Evolutionary conservation across 2,329 filamentous ascomycete genomes (phyloP), one percentile per base, ranked within the genome.

Genomic region (Venturia nashicola): DNA sequence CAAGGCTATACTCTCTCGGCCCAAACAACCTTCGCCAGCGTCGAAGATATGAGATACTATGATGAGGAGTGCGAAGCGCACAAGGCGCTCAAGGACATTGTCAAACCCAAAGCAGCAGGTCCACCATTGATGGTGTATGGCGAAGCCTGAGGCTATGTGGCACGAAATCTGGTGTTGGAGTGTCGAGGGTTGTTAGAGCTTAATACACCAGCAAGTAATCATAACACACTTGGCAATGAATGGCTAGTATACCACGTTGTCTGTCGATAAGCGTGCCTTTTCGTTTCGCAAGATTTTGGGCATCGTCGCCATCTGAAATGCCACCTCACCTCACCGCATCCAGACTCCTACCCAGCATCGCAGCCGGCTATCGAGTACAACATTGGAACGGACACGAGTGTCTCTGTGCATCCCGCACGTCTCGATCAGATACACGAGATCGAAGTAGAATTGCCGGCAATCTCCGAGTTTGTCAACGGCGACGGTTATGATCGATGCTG

Each of bases 11-110:
- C 85, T 8, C 70, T 90, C 62, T 79, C 83, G 18, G 82, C 82
- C 60, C 82, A 85, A 72, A 85, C 82, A 48, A 81, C 83, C 59
- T 90, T 90, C 70, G 80, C 81, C 57, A 85, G 76, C 65, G 69
- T 84, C 63, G 86, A 86, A 14, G 87, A 90, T 72, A 85, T 90
- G 82, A 78, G 83, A 68, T 90, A 82, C 75, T 90, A 89, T 72
- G 87, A 90, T 71, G 76, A 78, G 11, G 77, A 80, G 60, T 84
- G 82, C 67, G 77, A 77, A 68, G 82, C 82, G 40, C 84, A 86
- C 68, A 74, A 74, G 64, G 76, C 74, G 34, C 72, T 86, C 67
- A 82, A 80, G 70, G 70, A 67, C 2, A 65, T 69, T 60, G 73
- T 74, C n/a, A 71, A 70, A 64, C 68, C 67, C 9, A 60, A 60